phyloP scores from a whole-genome alignment of 2,329 filamentous ascomycete genomes.

The Lecanicillium sp. region DNA sequence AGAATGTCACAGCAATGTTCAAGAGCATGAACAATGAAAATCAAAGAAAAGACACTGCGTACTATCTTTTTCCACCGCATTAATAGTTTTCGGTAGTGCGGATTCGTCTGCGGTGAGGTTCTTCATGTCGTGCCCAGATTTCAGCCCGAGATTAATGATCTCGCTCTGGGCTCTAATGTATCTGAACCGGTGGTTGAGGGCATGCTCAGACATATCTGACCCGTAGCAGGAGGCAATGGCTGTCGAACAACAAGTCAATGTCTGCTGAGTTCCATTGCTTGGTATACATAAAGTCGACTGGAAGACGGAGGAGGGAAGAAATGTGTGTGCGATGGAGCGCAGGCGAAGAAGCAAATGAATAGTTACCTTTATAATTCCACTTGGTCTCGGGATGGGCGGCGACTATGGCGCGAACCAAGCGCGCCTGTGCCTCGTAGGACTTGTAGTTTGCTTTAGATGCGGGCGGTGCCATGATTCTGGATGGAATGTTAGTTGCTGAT shows the following conservation, averaged over 20 bases:
- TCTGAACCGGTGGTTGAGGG: conserved; percentile 48
- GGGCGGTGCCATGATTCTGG: conserved; percentile 36
- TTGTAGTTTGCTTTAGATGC: conserved; percentile 49
- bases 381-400: conserved; percentile 49
- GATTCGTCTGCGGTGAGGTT: conserved; percentile 31
- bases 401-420: conserved; percentile 55
- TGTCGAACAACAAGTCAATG: conserved; percentile 23
- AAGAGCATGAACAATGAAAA: neutral
- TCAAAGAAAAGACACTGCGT: conserved; percentile 20
- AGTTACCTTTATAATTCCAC: conserved; percentile 57
- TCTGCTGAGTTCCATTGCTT: neutral
- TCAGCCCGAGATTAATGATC: conserved; percentile 31
- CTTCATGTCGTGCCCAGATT: conserved; percentile 36
- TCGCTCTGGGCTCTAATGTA: conserved; percentile 37
- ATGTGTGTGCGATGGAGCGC: neutral
- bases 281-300: neutral
- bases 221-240: conserved; percentile 43
- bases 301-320: neutral
- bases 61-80: conserved; percentile 36
- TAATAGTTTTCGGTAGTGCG: conserved; percentile 32
- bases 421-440: conserved; percentile 52
- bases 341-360: conserved; percentile 8
- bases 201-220: conserved; percentile 41
- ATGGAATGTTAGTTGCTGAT: neutral
- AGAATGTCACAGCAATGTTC: neutral